Evolutionary conservation across 495 filamentous ascomycete genomes (phyloP).

Genomic region (Pyrenopolyporus hunteri): DNA sequence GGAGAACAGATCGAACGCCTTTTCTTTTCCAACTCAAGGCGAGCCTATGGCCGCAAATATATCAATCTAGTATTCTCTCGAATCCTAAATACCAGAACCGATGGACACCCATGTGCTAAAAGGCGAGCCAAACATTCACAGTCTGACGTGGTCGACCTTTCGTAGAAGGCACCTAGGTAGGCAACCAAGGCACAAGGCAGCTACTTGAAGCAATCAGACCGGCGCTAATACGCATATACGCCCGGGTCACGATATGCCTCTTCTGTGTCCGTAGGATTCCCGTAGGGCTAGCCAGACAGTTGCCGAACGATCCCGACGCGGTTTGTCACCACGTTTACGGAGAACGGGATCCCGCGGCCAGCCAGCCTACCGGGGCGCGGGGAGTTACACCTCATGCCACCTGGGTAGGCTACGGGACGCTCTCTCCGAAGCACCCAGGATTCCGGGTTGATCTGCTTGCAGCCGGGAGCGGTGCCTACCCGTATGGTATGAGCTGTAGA

Average conservation of each 20-base stretch:
- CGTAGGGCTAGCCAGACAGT: background rate
- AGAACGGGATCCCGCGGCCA: no score
- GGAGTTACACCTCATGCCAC: no score
- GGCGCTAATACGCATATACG: background rate
- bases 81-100: conserved; percentile 2
- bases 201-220: background rate
- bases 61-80: background rate
- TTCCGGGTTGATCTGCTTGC: no score
- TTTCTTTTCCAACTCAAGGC: conserved; percentile 4
- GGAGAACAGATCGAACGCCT: background rate
- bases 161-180: no score
- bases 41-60: background rate
- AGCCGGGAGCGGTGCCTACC: no score
- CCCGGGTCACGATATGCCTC: background rate
- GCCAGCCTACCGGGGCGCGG: no score
- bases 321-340: no score
- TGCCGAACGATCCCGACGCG: no score
- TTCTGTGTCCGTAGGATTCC: background rate
- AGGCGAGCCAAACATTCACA: background rate
- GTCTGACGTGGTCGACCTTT: background rate
- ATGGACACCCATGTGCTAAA: background rate
- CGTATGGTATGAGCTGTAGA: no score
- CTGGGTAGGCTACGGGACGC: no score
- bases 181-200: background rate
- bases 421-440: no score